Evolutionary conservation across 2,329 filamentous ascomycete genomes (phyloP).

Genomic region (Aspergillus ustus): DNA sequence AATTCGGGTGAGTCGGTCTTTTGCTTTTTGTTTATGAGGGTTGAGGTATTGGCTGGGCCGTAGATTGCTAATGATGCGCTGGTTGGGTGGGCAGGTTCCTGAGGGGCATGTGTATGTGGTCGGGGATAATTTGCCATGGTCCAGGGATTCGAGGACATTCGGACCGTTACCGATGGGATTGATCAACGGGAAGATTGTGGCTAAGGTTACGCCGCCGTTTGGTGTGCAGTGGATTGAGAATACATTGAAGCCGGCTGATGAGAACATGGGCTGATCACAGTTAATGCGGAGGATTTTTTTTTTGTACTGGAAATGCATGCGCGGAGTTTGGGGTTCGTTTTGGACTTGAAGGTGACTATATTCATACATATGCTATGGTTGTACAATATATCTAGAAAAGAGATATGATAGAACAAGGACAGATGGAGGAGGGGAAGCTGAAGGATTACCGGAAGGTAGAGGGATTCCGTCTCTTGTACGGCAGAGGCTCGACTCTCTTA

Average conservation of each 20-base stretch:
- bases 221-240: constrained; percentile 44
- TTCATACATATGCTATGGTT: constrained; percentile 49
- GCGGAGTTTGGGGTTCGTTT: constrained; percentile 36
- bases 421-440: constrained; percentile 20
- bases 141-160: constrained; percentile 83
- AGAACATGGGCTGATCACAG: constrained; percentile 18
- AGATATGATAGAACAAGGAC: constrained; percentile 26
- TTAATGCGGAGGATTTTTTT: neutral
- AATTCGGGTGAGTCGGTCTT: constrained; percentile 53
- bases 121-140: constrained; percentile 85
- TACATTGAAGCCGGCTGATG: constrained; percentile 39
- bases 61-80: constrained; percentile 2
- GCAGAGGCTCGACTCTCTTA: constrained; percentile 72
- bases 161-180: constrained; percentile 86
- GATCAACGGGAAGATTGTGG: constrained; percentile 80
- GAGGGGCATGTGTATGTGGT: constrained; percentile 89
- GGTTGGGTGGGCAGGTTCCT: constrained; percentile 66
- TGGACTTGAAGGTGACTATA: constrained; percentile 35
- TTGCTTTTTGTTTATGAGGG: neutral
- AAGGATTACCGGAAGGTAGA: constrained; percentile 47
- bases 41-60: too few species aligned
- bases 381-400: constrained; percentile 46
- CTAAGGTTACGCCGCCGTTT: constrained; percentile 45
- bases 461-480: constrained; percentile 65
- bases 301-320: constrained; percentile 8